Percentiles rank a stretch among this genome's conserved stretches.
Conservation (phyloP, 1,284 basidiomycete species). For the Puccinia sorghi region DNA sequence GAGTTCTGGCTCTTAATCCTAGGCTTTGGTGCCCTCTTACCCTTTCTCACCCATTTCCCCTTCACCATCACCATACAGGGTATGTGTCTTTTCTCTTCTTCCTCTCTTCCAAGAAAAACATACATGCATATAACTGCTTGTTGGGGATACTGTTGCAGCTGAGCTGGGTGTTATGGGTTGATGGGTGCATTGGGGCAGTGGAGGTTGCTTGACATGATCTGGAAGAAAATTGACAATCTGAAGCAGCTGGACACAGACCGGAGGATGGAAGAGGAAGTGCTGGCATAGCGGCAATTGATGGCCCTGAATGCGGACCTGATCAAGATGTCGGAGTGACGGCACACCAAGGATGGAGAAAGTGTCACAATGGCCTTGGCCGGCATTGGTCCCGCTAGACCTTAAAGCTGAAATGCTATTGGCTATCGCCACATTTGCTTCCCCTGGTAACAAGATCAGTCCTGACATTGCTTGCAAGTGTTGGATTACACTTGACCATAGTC, state of each 20-base stretch:
- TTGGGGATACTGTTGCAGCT: not conserved
- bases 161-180: conserved; percentile 40
- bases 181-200: conserved; percentile 43
- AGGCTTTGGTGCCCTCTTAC: conserved; percentile 32
- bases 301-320: conserved; percentile 25
- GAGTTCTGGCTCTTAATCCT: conserved; percentile 47
- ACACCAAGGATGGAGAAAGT: no score
- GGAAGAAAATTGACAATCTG: conserved; percentile 20
- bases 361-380: no score
- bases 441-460: conserved; percentile 69
- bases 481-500: conserved; percentile 49
- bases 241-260: conserved; percentile 27
- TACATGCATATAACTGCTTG: not conserved
- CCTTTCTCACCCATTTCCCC: conserved; percentile 12
- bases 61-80: conserved; percentile 39
- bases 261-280: conserved; percentile 27
- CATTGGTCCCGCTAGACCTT: conserved; percentile 74
- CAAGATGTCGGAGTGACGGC: no score
- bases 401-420: conserved; percentile 84
- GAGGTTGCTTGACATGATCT: conserved; percentile 43
- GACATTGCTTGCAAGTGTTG: conserved; percentile 67
- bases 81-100: not conserved
- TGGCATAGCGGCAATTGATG: conserved; percentile 36
- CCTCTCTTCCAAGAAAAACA: not conserved
- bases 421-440: conserved; percentile 72